A percentile compares a stretch with the other conserved stretches of the same genome.
Conservation (phyloP, 805 yeast genomes). For the Saccharomycopsis fibuligera region DNA sequence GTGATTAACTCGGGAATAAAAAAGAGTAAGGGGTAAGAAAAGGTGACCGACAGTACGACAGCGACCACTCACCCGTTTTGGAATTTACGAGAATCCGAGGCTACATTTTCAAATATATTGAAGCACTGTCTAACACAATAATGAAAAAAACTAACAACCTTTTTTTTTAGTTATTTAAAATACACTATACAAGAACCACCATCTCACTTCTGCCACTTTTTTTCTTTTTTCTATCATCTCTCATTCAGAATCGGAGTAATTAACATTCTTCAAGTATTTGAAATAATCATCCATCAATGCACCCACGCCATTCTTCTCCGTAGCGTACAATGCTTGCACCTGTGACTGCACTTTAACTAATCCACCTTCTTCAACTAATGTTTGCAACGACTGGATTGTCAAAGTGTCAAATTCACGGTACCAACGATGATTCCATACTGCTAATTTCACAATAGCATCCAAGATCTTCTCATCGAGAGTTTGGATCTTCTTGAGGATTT, state of each 20-base stretch:
- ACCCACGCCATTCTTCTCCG: conserved; percentile 46
- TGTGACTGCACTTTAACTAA: conserved; percentile 68
- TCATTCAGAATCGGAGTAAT: conserved; percentile 5
- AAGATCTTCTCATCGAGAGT: conserved; percentile 44
- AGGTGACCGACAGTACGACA: too few species aligned
- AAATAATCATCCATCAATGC: conserved; percentile 50
- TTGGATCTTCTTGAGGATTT: conserved; percentile 31
- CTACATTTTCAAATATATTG: too few species aligned
- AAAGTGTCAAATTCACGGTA: conserved; percentile 82
- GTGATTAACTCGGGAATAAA: too few species aligned
- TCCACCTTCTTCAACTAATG: conserved; percentile 70
- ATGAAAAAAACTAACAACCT: too few species aligned
- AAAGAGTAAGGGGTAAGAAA: too few species aligned
- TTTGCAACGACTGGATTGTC: conserved; percentile 49
- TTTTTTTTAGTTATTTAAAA: too few species aligned
- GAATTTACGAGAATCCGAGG: too few species aligned
- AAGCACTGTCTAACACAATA: too few species aligned
- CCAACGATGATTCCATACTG: conserved; percentile 99
- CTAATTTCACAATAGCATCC: conserved; percentile 63
- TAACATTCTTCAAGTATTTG: conserved; percentile 31
- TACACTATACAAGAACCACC: too few species aligned
- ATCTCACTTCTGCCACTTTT: too few species aligned
- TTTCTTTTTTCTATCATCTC: too few species aligned
- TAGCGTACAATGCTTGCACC: conserved; percentile 58
- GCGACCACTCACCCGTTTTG: too few species aligned